phyloP scores from a whole-genome alignment of 441 rosid species.

The Eruca vesicaria region DNA sequence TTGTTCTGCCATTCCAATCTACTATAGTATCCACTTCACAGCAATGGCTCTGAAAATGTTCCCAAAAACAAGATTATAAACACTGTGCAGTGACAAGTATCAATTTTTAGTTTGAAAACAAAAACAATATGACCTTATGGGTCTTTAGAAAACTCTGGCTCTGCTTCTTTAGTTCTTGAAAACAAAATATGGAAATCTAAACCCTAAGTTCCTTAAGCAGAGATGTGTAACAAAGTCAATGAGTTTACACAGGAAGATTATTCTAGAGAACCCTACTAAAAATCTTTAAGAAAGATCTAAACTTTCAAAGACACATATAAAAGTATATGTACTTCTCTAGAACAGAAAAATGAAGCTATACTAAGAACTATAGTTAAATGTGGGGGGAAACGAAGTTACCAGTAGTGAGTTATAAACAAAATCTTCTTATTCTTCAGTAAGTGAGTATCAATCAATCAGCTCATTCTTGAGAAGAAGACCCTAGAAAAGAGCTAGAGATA shows the following conservation, averaged over 20 bases:
- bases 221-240: neutral
- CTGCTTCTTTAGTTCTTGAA: neutral
- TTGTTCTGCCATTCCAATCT: conserved; percentile 40
- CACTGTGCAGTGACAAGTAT: neutral
- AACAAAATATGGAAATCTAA: neutral
- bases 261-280: neutral
- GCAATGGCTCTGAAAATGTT: conserved; percentile 16
- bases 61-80: conserved; percentile 4
- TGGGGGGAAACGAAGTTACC: conserved; percentile 15
- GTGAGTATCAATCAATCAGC: conserved; percentile 12
- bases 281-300: conserved; percentile 15
- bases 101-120: too few species aligned
- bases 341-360: neutral
- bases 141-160: neutral
- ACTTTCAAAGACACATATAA: neutral
- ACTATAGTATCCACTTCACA: neutral
- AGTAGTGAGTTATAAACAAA: neutral
- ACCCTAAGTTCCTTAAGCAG: conserved; percentile 8
- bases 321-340: neutral
- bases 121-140: neutral
- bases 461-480: conserved; percentile 20
- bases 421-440: neutral
- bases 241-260: neutral
- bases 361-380: neutral
- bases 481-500: neutral